Percentiles rank a stretch among this genome's conserved stretches.
Evolutionary conservation across 2,329 filamentous ascomycete species (phyloP).

Genomic region (Geoglossum cookeanum): DNA sequence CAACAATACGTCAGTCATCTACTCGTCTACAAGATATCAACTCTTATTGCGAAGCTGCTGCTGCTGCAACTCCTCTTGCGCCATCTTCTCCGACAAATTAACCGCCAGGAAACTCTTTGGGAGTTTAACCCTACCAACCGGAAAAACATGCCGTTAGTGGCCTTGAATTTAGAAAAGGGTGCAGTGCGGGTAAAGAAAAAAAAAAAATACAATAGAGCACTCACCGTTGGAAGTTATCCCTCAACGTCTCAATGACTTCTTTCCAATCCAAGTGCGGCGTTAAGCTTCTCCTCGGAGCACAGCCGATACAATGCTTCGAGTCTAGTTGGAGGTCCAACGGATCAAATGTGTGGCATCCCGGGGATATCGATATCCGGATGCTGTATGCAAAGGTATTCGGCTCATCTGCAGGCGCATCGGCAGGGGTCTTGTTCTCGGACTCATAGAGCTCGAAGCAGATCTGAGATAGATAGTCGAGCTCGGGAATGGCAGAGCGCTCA

Average conservation of each 20-base stretch:
- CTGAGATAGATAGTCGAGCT: conserved; percentile 91
- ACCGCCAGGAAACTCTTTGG: conserved; percentile 32
- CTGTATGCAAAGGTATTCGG: conserved; percentile 75
- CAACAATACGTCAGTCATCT: neutral
- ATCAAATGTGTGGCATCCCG: conserved; percentile 91
- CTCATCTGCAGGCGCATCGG: conserved; percentile 27
- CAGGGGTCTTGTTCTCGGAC: conserved; percentile 48
- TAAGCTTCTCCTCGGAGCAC: conserved; percentile 71
- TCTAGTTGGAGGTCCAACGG: conserved; percentile 92
- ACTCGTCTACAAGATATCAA: neutral
- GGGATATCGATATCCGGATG: conserved; percentile 88
- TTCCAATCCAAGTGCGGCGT: conserved; percentile 92
- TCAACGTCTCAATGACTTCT: conserved; percentile 83
- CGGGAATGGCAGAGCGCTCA: conserved; percentile 80
- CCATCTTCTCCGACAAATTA: conserved; percentile 28
- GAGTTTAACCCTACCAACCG: conserved; percentile 32
- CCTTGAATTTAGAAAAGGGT: neutral
- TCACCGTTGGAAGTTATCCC: conserved; percentile 88
- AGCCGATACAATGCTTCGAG: conserved; percentile 89
- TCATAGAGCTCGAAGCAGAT: conserved; percentile 98
- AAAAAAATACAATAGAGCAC: conserved; percentile 18
- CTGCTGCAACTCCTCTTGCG: neutral
- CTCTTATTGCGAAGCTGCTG: neutral
- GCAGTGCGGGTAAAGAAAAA: neutral
- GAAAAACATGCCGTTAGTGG: neutral